A percentile compares a stretch with the other conserved stretches of the same genome.
Evolutionary conservation across 139 green algal species (phyloP).

Genomic region (Coccomyxa sp.): DNA sequence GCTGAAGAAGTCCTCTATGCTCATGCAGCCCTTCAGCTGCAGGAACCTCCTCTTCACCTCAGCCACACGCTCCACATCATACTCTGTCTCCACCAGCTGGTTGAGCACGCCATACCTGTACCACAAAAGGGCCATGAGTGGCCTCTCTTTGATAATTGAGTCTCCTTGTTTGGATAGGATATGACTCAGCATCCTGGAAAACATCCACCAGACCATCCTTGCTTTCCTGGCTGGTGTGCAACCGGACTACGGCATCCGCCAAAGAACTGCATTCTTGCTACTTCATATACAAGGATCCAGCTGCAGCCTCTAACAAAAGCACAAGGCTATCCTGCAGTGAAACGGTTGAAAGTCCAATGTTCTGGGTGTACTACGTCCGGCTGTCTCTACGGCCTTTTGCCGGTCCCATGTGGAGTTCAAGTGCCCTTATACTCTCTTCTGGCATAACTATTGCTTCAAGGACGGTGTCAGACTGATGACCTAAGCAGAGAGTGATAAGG

Average conservation of each 20-base stretch:
- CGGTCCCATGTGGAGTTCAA: neutral
- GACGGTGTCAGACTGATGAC: neutral
- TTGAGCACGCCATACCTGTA: conserved; percentile 8
- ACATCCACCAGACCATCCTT: neutral
- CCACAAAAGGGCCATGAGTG: neutral
- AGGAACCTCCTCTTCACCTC: conserved; percentile 37
- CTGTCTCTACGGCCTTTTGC: neutral
- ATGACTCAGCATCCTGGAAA: neutral
- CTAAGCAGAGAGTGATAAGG: neutral
- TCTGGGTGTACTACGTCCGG: neutral
- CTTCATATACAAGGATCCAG: no score
- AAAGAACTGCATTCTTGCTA: neutral
- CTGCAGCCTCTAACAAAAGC: no score
- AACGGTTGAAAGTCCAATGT: neutral
- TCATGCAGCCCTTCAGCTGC: conserved; percentile 27
- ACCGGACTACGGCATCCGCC: no score
- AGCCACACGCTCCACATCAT: neutral
- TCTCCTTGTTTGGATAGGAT: neutral
- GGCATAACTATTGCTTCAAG: neutral
- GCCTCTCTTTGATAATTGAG: neutral
- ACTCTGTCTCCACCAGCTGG: neutral
- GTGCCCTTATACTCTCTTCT: neutral
- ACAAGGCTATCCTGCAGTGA: no score
- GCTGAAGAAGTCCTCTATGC: conserved; percentile 39
- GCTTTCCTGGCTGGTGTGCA: neutral